Conservation (phyloP, 2,329 filamentous ascomycete species). For the Aspergillus intermedius region DNA sequence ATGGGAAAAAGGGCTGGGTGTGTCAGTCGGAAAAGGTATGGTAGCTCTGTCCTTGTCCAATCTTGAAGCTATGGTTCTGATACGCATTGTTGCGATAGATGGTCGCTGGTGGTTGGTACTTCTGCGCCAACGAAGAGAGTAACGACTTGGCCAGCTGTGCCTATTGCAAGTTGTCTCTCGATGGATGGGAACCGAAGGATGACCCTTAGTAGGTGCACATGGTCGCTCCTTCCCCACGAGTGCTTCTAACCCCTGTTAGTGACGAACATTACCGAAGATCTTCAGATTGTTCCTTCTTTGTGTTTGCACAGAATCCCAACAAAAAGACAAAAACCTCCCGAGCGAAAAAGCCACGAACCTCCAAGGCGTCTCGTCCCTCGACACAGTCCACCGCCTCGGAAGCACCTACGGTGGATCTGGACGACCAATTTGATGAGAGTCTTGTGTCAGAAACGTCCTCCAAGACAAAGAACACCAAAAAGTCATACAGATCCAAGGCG, state of each 20-base stretch:
- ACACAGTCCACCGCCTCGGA: conserved; percentile 46
- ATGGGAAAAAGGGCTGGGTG: conserved; percentile 78
- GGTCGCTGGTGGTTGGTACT: conserved; percentile 89
- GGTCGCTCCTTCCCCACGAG: conserved; percentile 15
- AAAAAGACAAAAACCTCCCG: conserved; percentile 53
- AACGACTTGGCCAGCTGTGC: conserved; percentile 87
- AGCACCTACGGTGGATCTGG: conserved; percentile 35
- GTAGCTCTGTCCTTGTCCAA: conserved; percentile 2
- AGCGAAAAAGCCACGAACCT: conserved; percentile 52
- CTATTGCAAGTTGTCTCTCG: conserved; percentile 82
- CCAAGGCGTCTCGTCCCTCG: conserved; percentile 63
- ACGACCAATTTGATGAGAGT: conserved; percentile 54
- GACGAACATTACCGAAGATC: conserved; percentile 80
- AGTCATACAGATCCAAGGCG: conserved; percentile 29
- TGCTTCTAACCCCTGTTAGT: conserved; percentile 39
- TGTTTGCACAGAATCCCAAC: conserved; percentile 49
- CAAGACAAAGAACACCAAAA: conserved; percentile 50
- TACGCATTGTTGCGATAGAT: conserved; percentile 49
- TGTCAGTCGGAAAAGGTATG: conserved; percentile 80
- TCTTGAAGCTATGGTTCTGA: conserved; percentile 1
- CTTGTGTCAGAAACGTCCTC: conserved; percentile 43
- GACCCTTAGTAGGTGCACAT: conserved; percentile 65
- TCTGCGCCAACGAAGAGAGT: conserved; percentile 73
- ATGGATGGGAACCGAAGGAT: conserved; percentile 91
- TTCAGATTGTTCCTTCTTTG: conserved; percentile 76